These are phyloP conservation scores for Cryptococcus neoformans DNA, from an alignment of 1,284 basidiomycete genomes.

Conservation along the genomic window DNA sequence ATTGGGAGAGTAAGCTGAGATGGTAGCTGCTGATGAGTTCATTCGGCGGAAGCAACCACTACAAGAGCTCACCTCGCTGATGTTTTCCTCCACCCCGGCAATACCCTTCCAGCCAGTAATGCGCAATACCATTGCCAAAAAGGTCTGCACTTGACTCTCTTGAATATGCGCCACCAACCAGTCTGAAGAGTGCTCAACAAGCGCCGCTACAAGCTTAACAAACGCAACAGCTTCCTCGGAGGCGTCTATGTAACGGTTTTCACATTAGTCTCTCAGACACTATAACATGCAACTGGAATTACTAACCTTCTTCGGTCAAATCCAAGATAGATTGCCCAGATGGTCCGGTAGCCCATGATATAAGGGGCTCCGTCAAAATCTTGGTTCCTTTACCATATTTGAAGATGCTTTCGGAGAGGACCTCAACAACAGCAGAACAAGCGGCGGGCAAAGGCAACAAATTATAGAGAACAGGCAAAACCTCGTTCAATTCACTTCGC, in stretches of 20 bases:
- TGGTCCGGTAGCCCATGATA: conserved; percentile 66
- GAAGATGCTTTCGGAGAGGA: conserved; percentile 68
- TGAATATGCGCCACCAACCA: conserved; percentile 70
- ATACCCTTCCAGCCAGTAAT: conserved; percentile 72
- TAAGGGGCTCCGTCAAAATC: conserved; percentile 73
- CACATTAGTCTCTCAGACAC: not conserved
- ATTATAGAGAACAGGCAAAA: conserved; percentile 54
- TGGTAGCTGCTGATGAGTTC: not conserved
- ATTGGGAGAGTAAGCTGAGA: conserved; percentile 71
- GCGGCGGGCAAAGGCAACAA: conserved; percentile 59
- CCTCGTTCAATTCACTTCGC: conserved; percentile 52
- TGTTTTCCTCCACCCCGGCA: conserved; percentile 75
- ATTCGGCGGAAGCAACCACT: not conserved
- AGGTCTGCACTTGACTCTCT: conserved; percentile 62
- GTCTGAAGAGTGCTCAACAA: conserved; percentile 79
- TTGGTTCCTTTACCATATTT: conserved; percentile 66
- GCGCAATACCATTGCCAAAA: conserved; percentile 66
- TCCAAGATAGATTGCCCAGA: conserved; percentile 21
- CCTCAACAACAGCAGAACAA: conserved; percentile 70
- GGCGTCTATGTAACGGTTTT: conserved; percentile 21
- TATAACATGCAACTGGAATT: not conserved
- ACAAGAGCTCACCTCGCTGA: conserved; percentile 59
- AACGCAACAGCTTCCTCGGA: conserved; percentile 54
- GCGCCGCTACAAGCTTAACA: conserved; percentile 70
- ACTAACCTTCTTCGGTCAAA: no score